A percentile compares a stretch with the other conserved stretches of the same genome.
Evolutionary conservation across 768 basidiomycete genomes (phyloP).

Genomic region (Psilocybe cubensis): DNA sequence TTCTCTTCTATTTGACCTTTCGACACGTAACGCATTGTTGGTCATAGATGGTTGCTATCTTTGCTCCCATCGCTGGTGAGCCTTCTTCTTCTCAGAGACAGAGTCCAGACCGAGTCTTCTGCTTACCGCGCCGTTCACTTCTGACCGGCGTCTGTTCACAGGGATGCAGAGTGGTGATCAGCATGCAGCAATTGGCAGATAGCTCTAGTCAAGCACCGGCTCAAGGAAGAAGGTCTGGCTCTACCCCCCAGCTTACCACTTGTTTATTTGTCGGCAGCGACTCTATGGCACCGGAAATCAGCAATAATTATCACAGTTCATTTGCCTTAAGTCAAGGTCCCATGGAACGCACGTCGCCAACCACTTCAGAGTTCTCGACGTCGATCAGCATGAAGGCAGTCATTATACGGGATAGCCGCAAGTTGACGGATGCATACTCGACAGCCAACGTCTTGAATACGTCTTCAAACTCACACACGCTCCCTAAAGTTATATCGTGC

Average conservation of each 20-base stretch:
- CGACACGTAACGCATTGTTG: background rate
- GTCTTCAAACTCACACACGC: background rate
- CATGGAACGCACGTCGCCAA: background rate
- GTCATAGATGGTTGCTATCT: conserved; percentile 21
- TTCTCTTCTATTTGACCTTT: background rate
- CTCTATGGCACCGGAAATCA: background rate
- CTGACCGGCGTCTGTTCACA: conserved; percentile 2
- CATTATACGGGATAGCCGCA: background rate
- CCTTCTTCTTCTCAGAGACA: background rate
- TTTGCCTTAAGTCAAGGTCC: background rate
- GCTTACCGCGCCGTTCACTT: background rate
- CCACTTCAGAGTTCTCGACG: background rate
- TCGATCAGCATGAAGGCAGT: background rate
- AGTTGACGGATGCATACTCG: background rate
- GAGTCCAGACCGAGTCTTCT: background rate
- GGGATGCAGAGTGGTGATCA: conserved; percentile 25
- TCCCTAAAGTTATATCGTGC: background rate
- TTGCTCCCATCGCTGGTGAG: conserved; percentile 20
- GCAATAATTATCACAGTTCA: background rate
- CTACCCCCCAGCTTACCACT: conserved; percentile 15
- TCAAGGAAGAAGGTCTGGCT: background rate
- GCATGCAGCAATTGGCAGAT: conserved; percentile 20
- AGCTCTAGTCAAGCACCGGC: background rate
- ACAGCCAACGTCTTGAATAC: background rate
- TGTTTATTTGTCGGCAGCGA: conserved; percentile 6